These are phyloP conservation scores for Neurospora sp. DNA, from an alignment of 495 filamentous ascomycete genomes.

Conservation along the genomic window DNA sequence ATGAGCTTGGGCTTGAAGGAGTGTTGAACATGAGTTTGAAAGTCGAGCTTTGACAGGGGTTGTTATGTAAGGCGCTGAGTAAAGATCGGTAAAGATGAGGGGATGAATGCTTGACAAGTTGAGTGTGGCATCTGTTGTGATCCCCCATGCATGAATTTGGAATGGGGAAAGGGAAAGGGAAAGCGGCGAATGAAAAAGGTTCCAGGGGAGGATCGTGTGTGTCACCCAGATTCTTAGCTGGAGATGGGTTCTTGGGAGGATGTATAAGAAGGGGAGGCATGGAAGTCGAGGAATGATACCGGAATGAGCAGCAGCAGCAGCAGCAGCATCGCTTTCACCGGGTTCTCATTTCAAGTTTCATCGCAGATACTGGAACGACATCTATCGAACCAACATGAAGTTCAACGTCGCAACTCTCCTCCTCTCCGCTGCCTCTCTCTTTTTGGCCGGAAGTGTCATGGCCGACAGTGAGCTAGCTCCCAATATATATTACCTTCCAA, in stretches of 20 bases:
- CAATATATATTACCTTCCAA: background rate
- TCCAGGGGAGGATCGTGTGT: background rate
- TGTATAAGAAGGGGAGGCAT: background rate
- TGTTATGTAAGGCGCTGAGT: background rate
- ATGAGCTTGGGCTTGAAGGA: background rate
- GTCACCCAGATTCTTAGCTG: background rate
- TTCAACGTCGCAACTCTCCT: constrained; percentile 3
- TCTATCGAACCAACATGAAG: constrained; percentile 7
- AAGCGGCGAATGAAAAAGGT: background rate
- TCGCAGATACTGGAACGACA: background rate
- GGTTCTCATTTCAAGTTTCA: background rate
- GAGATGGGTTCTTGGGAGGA: background rate
- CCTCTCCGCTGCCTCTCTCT: constrained; percentile 8
- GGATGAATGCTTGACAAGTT: background rate
- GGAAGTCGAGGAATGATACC: background rate
- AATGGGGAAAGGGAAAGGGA: too few relatives aligned
- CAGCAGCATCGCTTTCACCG: background rate
- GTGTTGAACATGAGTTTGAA: background rate
- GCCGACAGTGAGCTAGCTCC: constrained; percentile 9
- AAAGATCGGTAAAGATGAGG: background rate
- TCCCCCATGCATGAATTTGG: background rate
- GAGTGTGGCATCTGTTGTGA: background rate
- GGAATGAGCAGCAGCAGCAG: background rate
- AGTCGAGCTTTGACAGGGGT: background rate
- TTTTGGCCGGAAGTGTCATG: constrained; percentile 5